Evolutionary conservation across 805 yeast species (phyloP).

Genomic region (Starmerella scarabaei): DNA sequence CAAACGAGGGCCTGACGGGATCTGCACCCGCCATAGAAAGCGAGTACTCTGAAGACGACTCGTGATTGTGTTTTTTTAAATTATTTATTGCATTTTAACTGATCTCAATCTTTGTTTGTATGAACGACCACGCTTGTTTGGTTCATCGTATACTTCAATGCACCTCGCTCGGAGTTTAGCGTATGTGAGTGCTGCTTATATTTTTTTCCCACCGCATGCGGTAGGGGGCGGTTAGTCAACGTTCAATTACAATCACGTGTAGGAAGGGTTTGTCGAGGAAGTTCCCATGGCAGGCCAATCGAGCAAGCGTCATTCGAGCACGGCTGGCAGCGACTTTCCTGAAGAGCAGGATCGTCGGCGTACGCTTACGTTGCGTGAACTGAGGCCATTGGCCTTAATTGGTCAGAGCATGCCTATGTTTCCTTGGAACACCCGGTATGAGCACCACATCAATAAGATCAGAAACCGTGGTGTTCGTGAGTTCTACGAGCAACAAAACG

Average conservation of each 20-base stretch:
- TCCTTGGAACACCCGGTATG: slow-evolving; percentile 31
- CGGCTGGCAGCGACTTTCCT: not conserved
- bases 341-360: slow-evolving; percentile 13
- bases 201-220: too few species aligned
- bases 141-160: too few species aligned
- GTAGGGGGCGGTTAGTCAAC: too few species aligned
- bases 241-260: too few species aligned
- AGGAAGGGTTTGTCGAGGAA: too few species aligned
- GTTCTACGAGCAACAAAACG: slow-evolving; percentile 50
- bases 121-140: too few species aligned
- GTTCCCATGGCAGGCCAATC: not conserved
- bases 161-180: too few species aligned
- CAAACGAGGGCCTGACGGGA: not conserved
- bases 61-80: not conserved
- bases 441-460: slow-evolving; percentile 21
- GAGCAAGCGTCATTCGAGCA: not conserved
- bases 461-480: slow-evolving; percentile 17
- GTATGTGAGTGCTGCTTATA: too few species aligned
- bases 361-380: slow-evolving; percentile 28
- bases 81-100: not conserved
- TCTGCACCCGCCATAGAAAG: not conserved
- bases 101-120: too few species aligned
- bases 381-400: slow-evolving; percentile 38
- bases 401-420: slow-evolving; percentile 32
- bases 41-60: slow-evolving; percentile 1